phyloP scores from a whole-genome alignment of 257 asterid species.

The Primulina huaijiensis region DNA sequence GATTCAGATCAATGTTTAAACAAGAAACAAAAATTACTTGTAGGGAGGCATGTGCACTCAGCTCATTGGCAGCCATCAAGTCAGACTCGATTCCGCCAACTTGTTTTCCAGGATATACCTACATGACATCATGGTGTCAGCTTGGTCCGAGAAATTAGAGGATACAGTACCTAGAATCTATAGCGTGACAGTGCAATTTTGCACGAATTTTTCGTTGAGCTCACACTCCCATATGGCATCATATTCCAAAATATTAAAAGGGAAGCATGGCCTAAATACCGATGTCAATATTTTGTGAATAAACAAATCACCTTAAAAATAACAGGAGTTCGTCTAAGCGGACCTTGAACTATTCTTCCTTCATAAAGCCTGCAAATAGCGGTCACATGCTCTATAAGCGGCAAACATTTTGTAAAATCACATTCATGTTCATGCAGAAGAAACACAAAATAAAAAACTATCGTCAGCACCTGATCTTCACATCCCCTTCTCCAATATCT shows the following conservation, averaged over 20 bases:
- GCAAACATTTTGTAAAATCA: constrained; percentile 26
- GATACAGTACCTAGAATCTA: constrained; percentile 2
- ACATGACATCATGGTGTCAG: constrained; percentile 28
- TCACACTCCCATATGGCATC: too few relatives aligned
- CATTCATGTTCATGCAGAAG: background rate
- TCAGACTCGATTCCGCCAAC: constrained; percentile 90
- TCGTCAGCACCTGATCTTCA: constrained; percentile 64
- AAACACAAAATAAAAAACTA: background rate
- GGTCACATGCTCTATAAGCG: constrained; percentile 49
- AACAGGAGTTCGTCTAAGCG: constrained; percentile 74
- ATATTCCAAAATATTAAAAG: background rate
- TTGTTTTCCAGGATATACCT: constrained; percentile 96
- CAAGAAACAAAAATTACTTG: constrained; percentile 44
- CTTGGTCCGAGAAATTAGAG: constrained; percentile 15
- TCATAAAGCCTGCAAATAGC: constrained; percentile 88
- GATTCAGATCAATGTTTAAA: constrained; percentile 7
- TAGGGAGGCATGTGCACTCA: constrained; percentile 78
- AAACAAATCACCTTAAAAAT: constrained; percentile 65
- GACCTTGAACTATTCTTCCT: constrained; percentile 86
- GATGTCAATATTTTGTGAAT: background rate
- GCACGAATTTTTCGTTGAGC: too few relatives aligned
- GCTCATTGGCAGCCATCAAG: constrained; percentile 94
- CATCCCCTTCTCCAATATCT: constrained; percentile 85
- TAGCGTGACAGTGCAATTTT: background rate
- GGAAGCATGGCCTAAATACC: background rate